Evolutionary conservation across 108 stramenopile species (phyloP), one percentile per base, ranked within the genome.

Genomic region (Cyclotella choctawhatcheeana): DNA sequence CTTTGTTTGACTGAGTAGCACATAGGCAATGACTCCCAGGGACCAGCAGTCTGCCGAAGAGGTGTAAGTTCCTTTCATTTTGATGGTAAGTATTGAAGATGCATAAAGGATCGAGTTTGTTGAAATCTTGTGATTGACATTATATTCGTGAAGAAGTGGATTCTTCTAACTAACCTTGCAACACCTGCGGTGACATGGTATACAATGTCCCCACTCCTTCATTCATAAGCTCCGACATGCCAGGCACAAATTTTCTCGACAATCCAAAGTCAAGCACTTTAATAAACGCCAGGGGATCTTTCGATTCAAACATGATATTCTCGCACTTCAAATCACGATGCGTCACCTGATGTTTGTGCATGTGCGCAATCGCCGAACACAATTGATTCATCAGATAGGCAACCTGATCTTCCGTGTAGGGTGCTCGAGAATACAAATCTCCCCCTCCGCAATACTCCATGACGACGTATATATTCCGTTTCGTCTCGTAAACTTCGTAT

Each of bases 191-290:
- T 2, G 85, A 74, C 89, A 95, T 93, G 35, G 85, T 85, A 64
- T 93, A 93, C 0, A 92, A n/a, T 13, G 94, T 91, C n/a, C 91
- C 90, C 10, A 91, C 87, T 17, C 86, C 84, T 54, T 91, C 90
- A 20, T 77, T 83, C 25, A 89, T 64, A 1, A 74, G 26, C 5
- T 72, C 58, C 13, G 66, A 45, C 52, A 65, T 77, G 14, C 75
- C 75, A 17, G 81, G 75, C 2, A 65, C 16, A 66, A 85, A 88
- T 61, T 86, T 89, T 35, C 90, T 93, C 31, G 83, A 81, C 58
- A 97, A 69, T 18, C 97, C 96, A 82, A 97, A 98, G 67, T 98
- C 97, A 64, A 98, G 93, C 45, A 98, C 65, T 64, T 93, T 92
- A n/a, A 96, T 81, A 5, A 25, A 72, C 2, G 94, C 74, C 37